Base-by-base conservation (phyloP, 768 basidiomycete species). In the Hypholoma fasciculare region DNA sequence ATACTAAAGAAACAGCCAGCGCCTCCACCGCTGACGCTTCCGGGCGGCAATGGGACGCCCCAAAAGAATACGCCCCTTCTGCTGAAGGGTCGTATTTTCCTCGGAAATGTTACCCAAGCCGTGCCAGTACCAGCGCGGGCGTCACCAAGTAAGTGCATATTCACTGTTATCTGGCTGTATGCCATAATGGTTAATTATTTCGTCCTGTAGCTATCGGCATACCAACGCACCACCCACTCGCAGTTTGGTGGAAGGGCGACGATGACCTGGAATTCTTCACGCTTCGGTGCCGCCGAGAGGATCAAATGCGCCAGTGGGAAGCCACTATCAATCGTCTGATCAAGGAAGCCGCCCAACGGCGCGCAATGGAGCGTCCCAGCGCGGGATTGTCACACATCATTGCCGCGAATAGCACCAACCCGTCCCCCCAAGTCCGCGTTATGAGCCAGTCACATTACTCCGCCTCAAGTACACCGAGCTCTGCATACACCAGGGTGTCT, bases 211-310 rank as follows among this genome's bases (percentile, higher is more conserved):
- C 78, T 23, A 76, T 81, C 26, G 75, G 78, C 11, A 73, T 76
- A 38, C 76, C 78, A 69, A 82, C 84, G 20, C 79, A 86, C 66
- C 87, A 92, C 69, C 87, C 92, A 7, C 85, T 98, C 36, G 88
- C 92, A 38, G 91, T 97, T 5, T 94, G 88, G 83, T 98, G 95
- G 95, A 88, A 90, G 67, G 94, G 94, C 4, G 96, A 97, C 65
- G 90, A 94, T 63, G 91, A 92, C 65, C 77, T 94, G 42, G 97
- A 98, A 66, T 94, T 85, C 67, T 98, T 99, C 74, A 93, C 95
- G 26, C 82, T 99, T 52, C 91, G 94, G 55, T 97, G 96, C 71
- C 85, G 92, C 46, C 87, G 87, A 11, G 94, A 98, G 68, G 97
- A 98, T 65, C 92, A 94, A 65, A 84, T 97, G 70, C 83, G 84